Conservation (phyloP, 306 rosid genomes). For the Gastrolobium bilobum region DNA sequence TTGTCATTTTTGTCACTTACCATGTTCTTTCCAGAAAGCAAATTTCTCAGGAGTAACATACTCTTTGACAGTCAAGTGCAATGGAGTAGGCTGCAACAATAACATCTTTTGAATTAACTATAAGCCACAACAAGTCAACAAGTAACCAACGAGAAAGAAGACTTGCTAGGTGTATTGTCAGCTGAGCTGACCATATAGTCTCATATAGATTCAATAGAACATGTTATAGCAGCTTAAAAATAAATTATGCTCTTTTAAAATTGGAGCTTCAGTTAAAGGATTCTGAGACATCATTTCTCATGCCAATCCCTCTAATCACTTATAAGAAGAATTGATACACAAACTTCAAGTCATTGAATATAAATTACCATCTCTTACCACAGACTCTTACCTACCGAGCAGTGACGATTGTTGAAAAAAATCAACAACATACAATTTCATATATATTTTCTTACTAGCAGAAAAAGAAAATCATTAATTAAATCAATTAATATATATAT, state of each 20-base stretch:
- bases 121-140: background rate
- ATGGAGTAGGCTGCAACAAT: constrained; percentile 91
- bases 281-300: constrained; percentile 60
- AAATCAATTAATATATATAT: background rate
- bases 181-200: constrained; percentile 13
- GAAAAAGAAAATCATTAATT: background rate
- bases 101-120: constrained; percentile 32
- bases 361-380: constrained; percentile 15
- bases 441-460: background rate
- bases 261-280: too few relatives aligned
- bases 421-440: too few relatives aligned
- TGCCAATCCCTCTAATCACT: constrained; percentile 41
- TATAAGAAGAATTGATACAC: constrained; percentile 34
- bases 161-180: constrained; percentile 10
- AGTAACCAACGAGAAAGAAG: constrained; percentile 4
- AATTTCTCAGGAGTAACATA: constrained; percentile 90
- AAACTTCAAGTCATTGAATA: constrained; percentile 37
- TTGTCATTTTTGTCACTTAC: constrained; percentile 29
- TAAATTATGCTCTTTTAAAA: too few relatives aligned
- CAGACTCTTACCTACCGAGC: too few relatives aligned
- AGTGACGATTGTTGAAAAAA: too few relatives aligned
- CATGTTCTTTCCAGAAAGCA: constrained; percentile 90
- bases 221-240: constrained; percentile 31
- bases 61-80: constrained; percentile 95
- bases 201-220: background rate